phyloP scores from a whole-genome alignment of 805 yeast species.

The Jamesozyma hellenica region DNA sequence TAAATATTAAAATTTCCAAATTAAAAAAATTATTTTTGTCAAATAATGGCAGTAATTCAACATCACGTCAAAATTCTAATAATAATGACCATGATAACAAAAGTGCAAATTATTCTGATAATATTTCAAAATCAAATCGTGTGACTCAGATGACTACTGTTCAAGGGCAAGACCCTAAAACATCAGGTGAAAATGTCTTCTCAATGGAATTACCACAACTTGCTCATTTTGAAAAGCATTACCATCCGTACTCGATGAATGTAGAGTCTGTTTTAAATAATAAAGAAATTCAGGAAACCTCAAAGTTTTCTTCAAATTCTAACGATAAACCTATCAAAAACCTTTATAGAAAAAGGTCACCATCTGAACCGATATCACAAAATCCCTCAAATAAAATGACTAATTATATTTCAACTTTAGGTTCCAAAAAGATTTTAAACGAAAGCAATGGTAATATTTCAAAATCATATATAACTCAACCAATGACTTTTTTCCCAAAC shows the following conservation, averaged over 20 bases:
- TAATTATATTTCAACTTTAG: too few species aligned
- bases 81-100: constrained; percentile 1
- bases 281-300: too few species aligned
- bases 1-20: constrained; percentile 15
- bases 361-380: constrained; percentile 5
- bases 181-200: background rate
- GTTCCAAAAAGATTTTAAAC: too few species aligned
- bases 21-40: constrained; percentile 15
- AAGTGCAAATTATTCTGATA: background rate
- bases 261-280: too few species aligned
- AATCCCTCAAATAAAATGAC: too few species aligned
- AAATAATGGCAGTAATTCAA: too few species aligned
- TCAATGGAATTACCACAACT: constrained; percentile 1
- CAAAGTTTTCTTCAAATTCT: background rate
- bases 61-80: too few species aligned
- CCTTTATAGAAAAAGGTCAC: constrained; percentile 13
- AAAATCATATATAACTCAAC: too few species aligned
- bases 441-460: too few species aligned
- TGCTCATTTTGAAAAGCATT: constrained; percentile 11
- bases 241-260: constrained; percentile 6
- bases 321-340: background rate
- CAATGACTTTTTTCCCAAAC: background rate
- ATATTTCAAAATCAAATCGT: constrained; percentile 1
- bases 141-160: constrained; percentile 4
- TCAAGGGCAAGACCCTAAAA: background rate